Conservation (phyloP, 768 basidiomycete genomes). For the Hygrocybe coccinea region DNA sequence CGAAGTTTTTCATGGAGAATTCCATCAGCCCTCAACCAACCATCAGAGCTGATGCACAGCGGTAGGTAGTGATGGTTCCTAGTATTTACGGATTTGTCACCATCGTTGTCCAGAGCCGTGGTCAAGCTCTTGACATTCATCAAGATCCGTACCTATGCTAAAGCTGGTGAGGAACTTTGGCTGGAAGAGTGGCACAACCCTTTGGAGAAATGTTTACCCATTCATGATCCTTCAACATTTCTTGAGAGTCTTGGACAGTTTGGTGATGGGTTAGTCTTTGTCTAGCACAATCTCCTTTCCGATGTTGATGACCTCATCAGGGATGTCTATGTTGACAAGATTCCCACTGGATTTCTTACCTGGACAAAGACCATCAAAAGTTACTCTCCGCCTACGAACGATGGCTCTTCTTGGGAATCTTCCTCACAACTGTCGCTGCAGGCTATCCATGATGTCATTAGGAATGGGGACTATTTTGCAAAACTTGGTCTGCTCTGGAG, state of each 20-base stretch:
- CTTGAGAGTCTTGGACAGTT: slow-evolving; percentile 39
- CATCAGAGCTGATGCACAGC: slow-evolving; percentile 60
- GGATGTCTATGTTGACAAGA: slow-evolving; percentile 64
- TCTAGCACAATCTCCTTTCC: background rate
- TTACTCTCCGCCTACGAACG: slow-evolving; percentile 39
- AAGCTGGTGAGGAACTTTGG: slow-evolving; percentile 64
- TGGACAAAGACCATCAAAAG: slow-evolving; percentile 65
- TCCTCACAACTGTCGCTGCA: slow-evolving; percentile 47
- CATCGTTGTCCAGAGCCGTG: slow-evolving; percentile 45
- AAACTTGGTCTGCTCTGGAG: slow-evolving; percentile 64
- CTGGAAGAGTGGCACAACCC: slow-evolving; percentile 68
- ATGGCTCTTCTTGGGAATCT: slow-evolving; percentile 49
- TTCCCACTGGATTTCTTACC: slow-evolving; percentile 70
- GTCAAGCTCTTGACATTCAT: slow-evolving; percentile 62
- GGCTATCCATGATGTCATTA: slow-evolving; percentile 45
- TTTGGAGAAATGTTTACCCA: slow-evolving; percentile 40
- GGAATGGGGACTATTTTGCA: slow-evolving; percentile 53
- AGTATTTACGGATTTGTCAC: background rate
- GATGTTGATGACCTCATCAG: slow-evolving; percentile 20
- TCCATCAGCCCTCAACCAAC: slow-evolving; percentile 66
- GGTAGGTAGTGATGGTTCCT: slow-evolving; percentile 35
- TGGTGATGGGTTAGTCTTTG: slow-evolving; percentile 31
- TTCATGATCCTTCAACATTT: slow-evolving; percentile 49
- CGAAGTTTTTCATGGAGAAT: slow-evolving; percentile 60
- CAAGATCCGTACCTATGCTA: slow-evolving; percentile 72